Conservation (phyloP, 495 filamentous ascomycete species). For the Aspergillus cavernicola region DNA sequence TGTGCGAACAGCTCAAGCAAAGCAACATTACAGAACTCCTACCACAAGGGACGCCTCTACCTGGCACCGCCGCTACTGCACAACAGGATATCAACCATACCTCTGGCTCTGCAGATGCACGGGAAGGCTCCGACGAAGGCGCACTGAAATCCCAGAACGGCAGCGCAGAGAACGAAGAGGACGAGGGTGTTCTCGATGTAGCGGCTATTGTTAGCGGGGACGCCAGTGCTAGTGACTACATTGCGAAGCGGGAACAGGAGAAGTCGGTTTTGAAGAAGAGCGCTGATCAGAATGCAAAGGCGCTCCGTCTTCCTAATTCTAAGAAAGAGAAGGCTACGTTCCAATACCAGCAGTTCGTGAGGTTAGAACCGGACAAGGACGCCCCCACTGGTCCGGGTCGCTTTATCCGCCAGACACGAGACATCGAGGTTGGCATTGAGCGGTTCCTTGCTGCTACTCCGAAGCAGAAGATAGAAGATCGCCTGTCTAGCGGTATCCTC, state of each 20-base stretch:
- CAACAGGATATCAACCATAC: slow-evolving; percentile 58
- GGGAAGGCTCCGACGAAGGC: slow-evolving; percentile 47
- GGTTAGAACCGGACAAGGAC: slow-evolving; percentile 44
- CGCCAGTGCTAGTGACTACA: slow-evolving; percentile 82
- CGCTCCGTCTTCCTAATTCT: slow-evolving; percentile 70
- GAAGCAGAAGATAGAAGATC: slow-evolving; percentile 26
- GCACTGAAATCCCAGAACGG: slow-evolving; percentile 43
- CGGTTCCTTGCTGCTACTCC: slow-evolving; percentile 72
- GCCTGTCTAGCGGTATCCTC: slow-evolving; percentile 60
- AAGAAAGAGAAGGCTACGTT: slow-evolving; percentile 74
- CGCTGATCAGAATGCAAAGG: slow-evolving; percentile 45
- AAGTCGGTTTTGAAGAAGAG: slow-evolving; percentile 69
- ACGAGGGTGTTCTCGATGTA: slow-evolving; percentile 88
- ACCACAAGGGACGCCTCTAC: slow-evolving; percentile 58
- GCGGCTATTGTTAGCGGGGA: slow-evolving; percentile 93
- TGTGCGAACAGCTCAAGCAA: slow-evolving; percentile 94
- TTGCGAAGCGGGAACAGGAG: slow-evolving; percentile 87
- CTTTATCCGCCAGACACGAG: slow-evolving; percentile 49
- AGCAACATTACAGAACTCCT: slow-evolving; percentile 87
- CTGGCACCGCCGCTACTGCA: slow-evolving; percentile 44
- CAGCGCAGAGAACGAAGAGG: slow-evolving; percentile 49
- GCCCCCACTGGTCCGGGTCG: slow-evolving; percentile 22
- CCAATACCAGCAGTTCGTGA: slow-evolving; percentile 74
- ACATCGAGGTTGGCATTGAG: slow-evolving; percentile 84
- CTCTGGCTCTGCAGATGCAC: slow-evolving; percentile 29